These are phyloP conservation scores for Colletotrichum truncatum DNA, from an alignment of 2,329 filamentous ascomycete genomes.

Conservation along the genomic window DNA sequence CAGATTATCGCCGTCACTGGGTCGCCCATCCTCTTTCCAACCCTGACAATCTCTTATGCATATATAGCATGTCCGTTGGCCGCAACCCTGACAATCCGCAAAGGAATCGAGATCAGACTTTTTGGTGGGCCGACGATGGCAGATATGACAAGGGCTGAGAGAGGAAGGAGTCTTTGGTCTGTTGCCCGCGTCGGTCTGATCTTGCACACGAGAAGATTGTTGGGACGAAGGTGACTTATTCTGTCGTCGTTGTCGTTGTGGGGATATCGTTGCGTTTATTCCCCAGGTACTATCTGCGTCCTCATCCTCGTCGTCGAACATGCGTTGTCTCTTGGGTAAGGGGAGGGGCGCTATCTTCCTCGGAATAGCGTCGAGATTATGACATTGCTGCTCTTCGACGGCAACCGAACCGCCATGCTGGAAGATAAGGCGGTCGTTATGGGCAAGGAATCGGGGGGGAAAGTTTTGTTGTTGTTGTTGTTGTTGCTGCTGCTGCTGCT, in stretches of 20 bases:
- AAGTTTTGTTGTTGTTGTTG: slow-evolving; percentile 11
- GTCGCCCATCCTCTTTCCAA: slow-evolving; percentile 41
- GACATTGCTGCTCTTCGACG: not conserved
- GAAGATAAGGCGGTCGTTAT: slow-evolving; percentile 12
- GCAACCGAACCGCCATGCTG: not conserved
- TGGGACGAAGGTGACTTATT: slow-evolving; percentile 18
- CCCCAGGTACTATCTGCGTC: not conserved
- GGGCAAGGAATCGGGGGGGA: slow-evolving; percentile 6
- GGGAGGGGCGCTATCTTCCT: slow-evolving; percentile 24
- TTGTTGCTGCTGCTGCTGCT: slow-evolving; percentile 21
- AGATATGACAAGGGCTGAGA: slow-evolving; percentile 72
- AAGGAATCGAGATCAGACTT: slow-evolving; percentile 74
- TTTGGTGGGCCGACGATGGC: slow-evolving; percentile 70
- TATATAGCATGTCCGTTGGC: slow-evolving; percentile 72
- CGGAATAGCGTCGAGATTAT: not conserved
- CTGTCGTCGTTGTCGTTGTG: slow-evolving; percentile 8
- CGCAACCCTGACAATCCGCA: slow-evolving; percentile 70
- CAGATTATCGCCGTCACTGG: slow-evolving; percentile 22
- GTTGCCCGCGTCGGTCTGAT: slow-evolving; percentile 9
- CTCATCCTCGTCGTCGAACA: slow-evolving; percentile 17
- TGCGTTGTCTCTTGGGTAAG: slow-evolving; percentile 20
- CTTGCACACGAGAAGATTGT: not conserved
- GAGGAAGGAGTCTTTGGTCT: slow-evolving; percentile 33
- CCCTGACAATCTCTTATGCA: slow-evolving; percentile 72
- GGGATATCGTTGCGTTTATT: not conserved